A percentile compares a stretch with the other conserved stretches of the same genome.
phyloP scores from a whole-genome alignment of 2,329 filamentous ascomycete genomes.

The Colletotrichum higginsianum region DNA sequence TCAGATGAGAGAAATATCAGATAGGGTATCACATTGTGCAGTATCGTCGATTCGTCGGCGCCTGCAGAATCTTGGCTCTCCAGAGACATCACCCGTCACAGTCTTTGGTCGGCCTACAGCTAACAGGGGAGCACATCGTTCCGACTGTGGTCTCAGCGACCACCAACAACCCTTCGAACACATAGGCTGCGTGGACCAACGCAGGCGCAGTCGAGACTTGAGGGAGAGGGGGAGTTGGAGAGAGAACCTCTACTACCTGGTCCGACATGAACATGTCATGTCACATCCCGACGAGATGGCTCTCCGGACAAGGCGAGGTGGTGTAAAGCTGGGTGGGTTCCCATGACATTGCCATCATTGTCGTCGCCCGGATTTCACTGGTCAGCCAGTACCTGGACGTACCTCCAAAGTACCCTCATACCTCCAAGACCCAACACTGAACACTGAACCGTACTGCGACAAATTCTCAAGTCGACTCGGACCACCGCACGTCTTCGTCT shows the following conservation, averaged over 20 bases:
- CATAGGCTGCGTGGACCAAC: neutral
- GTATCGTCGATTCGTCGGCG: neutral
- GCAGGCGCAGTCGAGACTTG: neutral
- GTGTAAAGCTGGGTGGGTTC: conserved; percentile 16
- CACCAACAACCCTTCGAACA: neutral
- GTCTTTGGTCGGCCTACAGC: neutral
- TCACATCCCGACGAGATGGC: neutral
- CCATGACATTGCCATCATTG: conserved; percentile 8
- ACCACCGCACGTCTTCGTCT: conserved; percentile 9
- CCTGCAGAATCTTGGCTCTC: neutral
- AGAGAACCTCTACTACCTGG: neutral
- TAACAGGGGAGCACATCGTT: neutral
- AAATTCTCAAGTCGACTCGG: conserved; percentile 8
- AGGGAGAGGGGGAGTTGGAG: neutral
- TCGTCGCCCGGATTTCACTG: neutral
- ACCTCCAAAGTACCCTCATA: conserved; percentile 12
- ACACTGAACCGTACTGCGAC: neutral
- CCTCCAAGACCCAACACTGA: conserved; percentile 6
- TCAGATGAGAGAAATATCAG: neutral
- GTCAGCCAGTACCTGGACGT: conserved; percentile 15
- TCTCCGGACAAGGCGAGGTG: conserved; percentile 1
- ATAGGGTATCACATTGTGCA: neutral
- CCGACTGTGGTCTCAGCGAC: conserved; percentile 1
- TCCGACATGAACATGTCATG: neutral
- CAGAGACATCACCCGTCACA: neutral